A percentile compares a stretch with the other conserved stretches of the same genome.
phyloP scores from a whole-genome alignment of 2,329 filamentous ascomycete species.

The Neopestalotiopsis sp. region DNA sequence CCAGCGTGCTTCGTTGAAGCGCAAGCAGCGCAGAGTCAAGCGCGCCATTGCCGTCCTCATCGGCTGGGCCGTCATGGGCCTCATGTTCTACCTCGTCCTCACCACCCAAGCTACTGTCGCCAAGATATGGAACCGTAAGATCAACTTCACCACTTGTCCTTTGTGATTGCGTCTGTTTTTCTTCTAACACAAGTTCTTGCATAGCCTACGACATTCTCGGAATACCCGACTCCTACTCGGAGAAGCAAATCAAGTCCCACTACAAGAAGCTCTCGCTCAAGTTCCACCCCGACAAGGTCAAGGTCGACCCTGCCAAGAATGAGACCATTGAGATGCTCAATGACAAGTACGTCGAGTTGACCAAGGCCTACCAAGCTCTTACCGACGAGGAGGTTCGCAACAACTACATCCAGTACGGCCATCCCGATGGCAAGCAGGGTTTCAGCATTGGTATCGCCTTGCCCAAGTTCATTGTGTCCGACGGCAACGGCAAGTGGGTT shows the following conservation, averaged over 20 bases:
- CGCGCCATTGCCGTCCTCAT: conserved; percentile 75
- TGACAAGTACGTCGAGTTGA: conserved; percentile 89
- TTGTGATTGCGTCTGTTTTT: neutral
- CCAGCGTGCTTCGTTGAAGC: conserved; percentile 85
- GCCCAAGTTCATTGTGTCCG: conserved; percentile 88
- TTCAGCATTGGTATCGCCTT: conserved; percentile 97
- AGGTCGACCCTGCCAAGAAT: conserved; percentile 82
- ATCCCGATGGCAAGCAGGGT: conserved; percentile 97
- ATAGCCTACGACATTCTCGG: conserved; percentile 73
- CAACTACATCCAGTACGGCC: conserved; percentile 94
- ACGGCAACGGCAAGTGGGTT: conserved; percentile 95
- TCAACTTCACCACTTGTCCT: conserved; percentile 64
- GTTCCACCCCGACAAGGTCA: conserved; percentile 91
- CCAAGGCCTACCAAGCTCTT: conserved; percentile 96
- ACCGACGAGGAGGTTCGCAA: conserved; percentile 97
- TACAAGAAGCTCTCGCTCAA: conserved; percentile 88
- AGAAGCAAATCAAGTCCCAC: conserved; percentile 90
- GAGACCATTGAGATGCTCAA: conserved; percentile 86
- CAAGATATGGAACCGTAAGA: conserved; percentile 78
- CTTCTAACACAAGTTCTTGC: neutral
- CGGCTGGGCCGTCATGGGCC: conserved; percentile 84
- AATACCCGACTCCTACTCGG: conserved; percentile 81
- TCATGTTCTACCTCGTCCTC: conserved; percentile 90
- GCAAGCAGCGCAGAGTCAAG: conserved; percentile 88
- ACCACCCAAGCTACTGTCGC: conserved; percentile 73